These are phyloP conservation scores for Spinacia oleracea DNA, from an alignment of 179 eudicot species.

Conservation along the genomic window DNA sequence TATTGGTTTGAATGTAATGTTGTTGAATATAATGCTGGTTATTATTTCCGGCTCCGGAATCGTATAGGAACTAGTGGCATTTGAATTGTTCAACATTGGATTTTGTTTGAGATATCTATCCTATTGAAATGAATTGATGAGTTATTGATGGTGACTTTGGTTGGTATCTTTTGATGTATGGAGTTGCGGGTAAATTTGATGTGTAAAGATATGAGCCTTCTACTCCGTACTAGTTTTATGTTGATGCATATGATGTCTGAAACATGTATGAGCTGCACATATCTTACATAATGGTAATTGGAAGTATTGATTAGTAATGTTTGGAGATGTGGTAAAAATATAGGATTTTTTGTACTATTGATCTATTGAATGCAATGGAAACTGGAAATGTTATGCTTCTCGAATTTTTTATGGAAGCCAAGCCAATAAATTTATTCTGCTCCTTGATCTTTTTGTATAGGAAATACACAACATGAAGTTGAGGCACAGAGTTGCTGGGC, in stretches of 20 bases:
- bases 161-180: not conserved
- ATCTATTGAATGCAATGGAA: not conserved
- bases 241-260: not conserved
- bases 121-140: not conserved
- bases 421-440: conserved; percentile 1
- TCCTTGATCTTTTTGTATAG: conserved; percentile 31
- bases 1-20: not conserved
- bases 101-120: not conserved
- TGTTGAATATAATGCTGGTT: too few species aligned
- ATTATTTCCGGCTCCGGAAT: too few species aligned
- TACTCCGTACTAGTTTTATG: not conserved
- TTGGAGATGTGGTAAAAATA: not conserved
- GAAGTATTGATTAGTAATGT: not conserved
- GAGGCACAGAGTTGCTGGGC: conserved; percentile 70
- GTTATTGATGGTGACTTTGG: not conserved
- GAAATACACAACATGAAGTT: conserved; percentile 64
- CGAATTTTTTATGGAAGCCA: not conserved
- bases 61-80: not conserved
- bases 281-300: not conserved
- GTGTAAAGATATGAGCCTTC: not conserved
- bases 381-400: not conserved
- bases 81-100: not conserved
- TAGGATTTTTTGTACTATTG: not conserved
- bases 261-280: not conserved
- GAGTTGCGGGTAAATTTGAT: not conserved